Evolutionary conservation across 768 basidiomycete species (phyloP).

Genomic region (Tylopilus cervinicoccineus): DNA sequence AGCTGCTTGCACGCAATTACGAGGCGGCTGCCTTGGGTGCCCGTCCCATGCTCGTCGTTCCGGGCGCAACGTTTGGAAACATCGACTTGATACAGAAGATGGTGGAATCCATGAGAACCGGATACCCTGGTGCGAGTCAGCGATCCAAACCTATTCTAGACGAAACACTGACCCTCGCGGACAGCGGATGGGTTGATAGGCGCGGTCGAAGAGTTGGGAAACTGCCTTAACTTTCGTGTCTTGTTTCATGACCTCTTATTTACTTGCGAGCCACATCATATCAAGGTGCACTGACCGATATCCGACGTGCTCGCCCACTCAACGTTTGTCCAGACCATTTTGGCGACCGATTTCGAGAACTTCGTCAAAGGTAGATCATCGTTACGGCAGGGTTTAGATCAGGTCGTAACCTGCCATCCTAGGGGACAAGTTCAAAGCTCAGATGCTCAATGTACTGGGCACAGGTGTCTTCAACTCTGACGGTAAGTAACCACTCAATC

Average conservation of each 20-base stretch:
- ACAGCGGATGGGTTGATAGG: slow-evolving; percentile 44
- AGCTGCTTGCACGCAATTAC: slow-evolving; percentile 27
- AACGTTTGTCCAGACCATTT: slow-evolving; percentile 31
- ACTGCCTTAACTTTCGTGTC: slow-evolving; percentile 42
- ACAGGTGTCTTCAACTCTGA: slow-evolving; percentile 69
- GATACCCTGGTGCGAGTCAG: slow-evolving; percentile 45
- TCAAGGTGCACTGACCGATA: slow-evolving; percentile 34
- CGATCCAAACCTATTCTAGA: not conserved
- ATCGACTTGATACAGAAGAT: slow-evolving; percentile 39
- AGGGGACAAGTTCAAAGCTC: slow-evolving; percentile 36
- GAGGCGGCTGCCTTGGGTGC: slow-evolving; percentile 45
- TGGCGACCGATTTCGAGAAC: slow-evolving; percentile 55
- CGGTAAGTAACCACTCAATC: slow-evolving; percentile 32
- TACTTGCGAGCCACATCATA: slow-evolving; percentile 50
- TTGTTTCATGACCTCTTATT: slow-evolving; percentile 45
- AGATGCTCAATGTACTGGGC: slow-evolving; percentile 50
- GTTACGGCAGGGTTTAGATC: not conserved
- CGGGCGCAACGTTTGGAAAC: slow-evolving; percentile 43
- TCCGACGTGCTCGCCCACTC: not conserved
- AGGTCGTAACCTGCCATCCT: not conserved
- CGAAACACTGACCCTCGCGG: not conserved
- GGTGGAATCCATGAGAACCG: slow-evolving; percentile 35
- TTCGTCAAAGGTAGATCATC: slow-evolving; percentile 49
- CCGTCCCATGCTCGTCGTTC: slow-evolving; percentile 35
- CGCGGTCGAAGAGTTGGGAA: slow-evolving; percentile 34